Base-by-base conservation (phyloP, 768 basidiomycete genomes). In the Boletus tomentosulus region DNA sequence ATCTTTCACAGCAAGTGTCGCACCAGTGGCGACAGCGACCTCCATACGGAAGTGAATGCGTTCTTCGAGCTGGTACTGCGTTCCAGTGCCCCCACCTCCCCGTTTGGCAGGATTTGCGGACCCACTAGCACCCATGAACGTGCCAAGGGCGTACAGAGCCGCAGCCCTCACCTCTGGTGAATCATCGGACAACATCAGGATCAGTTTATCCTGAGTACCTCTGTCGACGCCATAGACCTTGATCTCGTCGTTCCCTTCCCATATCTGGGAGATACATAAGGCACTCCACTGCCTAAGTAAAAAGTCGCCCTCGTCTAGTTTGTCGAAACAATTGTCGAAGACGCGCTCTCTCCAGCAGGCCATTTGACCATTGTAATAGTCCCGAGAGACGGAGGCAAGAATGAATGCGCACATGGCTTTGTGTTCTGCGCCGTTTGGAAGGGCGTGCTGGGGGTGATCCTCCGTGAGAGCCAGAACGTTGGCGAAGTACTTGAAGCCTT, bases 321-420 rank as follows among this genome's bases (percentile, higher is more conserved):
- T 82, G 28, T 86, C 83, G 58, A 89, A 86, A 66, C 94, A 97
- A 52, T 86, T 81, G 56, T 95, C 89, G 58, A 98, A 92, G 1
- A 97, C 91, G 15, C 78, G 74, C 62, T 86, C 89, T 57, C 79
- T 75, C 73, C 87, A 83, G 68, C 92, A 95, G 2, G 92, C 92
- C 48, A 81, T 78, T 71, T 98, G 94, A 6, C 95, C 95, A 3
- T 80, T 78, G n/a, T 81, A 79, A 66, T 87, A 92, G 63, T 92
- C 93, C n/a, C 96, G 85, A 38, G 89, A 86, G 47, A 97, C 85
- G 13, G 93, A 85, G 24, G 89, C 81, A 27, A 98, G 84, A 61
- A 98, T 94, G 74, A 98, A 98, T 1, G 93, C 90, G 67, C 95
- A 98, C 96, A 98, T 98, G 1, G 97, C 94, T 59, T 92, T 90